Conservation (phyloP, 345 rosid species). For the Pelargonium nanum region DNA sequence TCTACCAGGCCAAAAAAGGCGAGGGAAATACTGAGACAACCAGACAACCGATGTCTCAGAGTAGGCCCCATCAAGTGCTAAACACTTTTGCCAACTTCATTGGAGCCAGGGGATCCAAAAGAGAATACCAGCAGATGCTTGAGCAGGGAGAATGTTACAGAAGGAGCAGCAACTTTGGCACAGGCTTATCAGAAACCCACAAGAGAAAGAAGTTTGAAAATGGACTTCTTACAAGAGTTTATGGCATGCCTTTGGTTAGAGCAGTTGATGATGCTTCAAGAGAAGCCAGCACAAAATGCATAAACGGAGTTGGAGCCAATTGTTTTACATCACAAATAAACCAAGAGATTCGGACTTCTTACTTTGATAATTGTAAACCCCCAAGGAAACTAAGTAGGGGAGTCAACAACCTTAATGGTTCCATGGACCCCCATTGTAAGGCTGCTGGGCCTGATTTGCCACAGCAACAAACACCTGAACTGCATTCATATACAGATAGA, state of each 20-base stretch:
- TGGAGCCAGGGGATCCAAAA: constrained; percentile 36
- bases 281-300: constrained; percentile 15
- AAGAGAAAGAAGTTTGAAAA: constrained; percentile 38
- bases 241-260: constrained; percentile 15
- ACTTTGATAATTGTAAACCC: constrained; percentile 2
- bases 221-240: constrained; percentile 12
- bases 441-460: constrained; percentile 12
- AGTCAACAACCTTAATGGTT: constrained; percentile 1
- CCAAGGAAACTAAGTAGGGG: constrained; percentile 1
- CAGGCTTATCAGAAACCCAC: constrained; percentile 13
- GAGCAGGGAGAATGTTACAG: constrained; percentile 22
- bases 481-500: constrained; percentile 10
- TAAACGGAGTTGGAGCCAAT: constrained; percentile 11
- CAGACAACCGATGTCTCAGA: constrained; percentile 18
- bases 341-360: constrained; percentile 7
- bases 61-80: constrained; percentile 19
- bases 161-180: constrained; percentile 14
- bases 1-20: constrained; percentile 17
- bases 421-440: constrained; percentile 6
- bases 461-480: constrained; percentile 10
- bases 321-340: constrained; percentile 13
- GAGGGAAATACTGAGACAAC: constrained; percentile 17
- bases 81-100: constrained; percentile 11
- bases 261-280: constrained; percentile 18
- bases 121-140: constrained; percentile 24